A percentile compares a stretch with the other conserved stretches of the same genome.
phyloP scores from a whole-genome alignment of 371 early-diverging fungal genomes.

The Circinella umbellata region DNA sequence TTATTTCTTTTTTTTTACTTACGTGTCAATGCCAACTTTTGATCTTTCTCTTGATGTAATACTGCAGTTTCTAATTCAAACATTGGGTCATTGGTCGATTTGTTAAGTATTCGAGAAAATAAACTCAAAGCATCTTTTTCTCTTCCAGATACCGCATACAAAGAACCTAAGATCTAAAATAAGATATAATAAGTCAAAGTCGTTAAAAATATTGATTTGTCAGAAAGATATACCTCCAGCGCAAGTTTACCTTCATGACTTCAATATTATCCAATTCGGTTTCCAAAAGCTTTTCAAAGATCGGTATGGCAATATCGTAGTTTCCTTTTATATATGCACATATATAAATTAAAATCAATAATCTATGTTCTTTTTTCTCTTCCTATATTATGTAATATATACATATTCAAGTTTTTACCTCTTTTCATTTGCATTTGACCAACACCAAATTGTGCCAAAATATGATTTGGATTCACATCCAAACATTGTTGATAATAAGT shows the following conservation, averaged over 20 bases:
- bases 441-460: slow-evolving; percentile 76
- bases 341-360: too few relatives aligned
- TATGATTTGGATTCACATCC: slow-evolving; percentile 70
- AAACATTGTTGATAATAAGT: slow-evolving; percentile 73
- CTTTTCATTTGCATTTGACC: slow-evolving; percentile 73
- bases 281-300: slow-evolving; percentile 73
- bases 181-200: too few relatives aligned
- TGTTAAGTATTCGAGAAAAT: slow-evolving; percentile 29
- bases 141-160: slow-evolving; percentile 69
- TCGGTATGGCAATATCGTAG: slow-evolving; percentile 64
- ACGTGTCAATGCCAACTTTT: slow-evolving; percentile 55
- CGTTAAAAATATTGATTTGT: too few relatives aligned
- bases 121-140: slow-evolving; percentile 67
- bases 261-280: slow-evolving; percentile 69
- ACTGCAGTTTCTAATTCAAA: slow-evolving; percentile 60
- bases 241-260: slow-evolving; percentile 54
- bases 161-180: slow-evolving; percentile 57
- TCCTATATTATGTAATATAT: too few relatives aligned
- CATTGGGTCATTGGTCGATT: neutral
- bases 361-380: too few relatives aligned
- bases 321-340: slow-evolving; percentile 33
- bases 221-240: too few relatives aligned
- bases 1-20: slow-evolving; percentile 24
- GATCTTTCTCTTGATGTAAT: slow-evolving; percentile 63
- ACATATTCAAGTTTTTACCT: slow-evolving; percentile 19